These are phyloP conservation scores for Diplotaxis tenuifolia DNA, from an alignment of 345 rosid genomes.

Conservation along the genomic window DNA sequence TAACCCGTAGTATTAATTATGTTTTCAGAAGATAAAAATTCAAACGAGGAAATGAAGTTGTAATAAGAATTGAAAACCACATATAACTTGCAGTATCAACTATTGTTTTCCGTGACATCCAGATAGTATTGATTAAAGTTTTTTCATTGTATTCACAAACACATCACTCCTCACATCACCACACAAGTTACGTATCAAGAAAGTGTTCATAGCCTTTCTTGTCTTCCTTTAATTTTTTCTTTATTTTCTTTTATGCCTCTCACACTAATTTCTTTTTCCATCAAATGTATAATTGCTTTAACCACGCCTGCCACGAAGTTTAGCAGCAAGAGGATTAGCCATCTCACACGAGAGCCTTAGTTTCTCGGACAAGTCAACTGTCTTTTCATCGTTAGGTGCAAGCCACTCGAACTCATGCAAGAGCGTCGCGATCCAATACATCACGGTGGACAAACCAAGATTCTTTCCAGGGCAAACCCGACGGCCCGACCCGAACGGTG, in stretches of 20 bases:
- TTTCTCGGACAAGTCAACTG: slow-evolving; percentile 70
- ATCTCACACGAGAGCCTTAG: slow-evolving; percentile 75
- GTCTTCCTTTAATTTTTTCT: neutral
- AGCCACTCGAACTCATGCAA: slow-evolving; percentile 74
- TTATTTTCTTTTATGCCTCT: neutral
- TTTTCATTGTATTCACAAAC: slow-evolving; percentile 26
- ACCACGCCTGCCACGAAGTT: slow-evolving; percentile 42
- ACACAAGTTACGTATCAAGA: slow-evolving; percentile 24
- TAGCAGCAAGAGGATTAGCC: slow-evolving; percentile 65
- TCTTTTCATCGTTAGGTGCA: slow-evolving; percentile 34
- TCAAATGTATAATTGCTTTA: neutral
- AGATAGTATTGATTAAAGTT: slow-evolving; percentile 2
- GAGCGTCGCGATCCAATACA: slow-evolving; percentile 62
- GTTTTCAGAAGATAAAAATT: neutral
- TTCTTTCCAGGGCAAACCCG: slow-evolving; percentile 77
- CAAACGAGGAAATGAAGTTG: neutral
- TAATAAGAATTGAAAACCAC: neutral
- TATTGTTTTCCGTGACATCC: neutral
- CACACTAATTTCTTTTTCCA: neutral
- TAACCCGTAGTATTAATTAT: neutral
- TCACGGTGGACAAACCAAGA: slow-evolving; percentile 63
- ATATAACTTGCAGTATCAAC: neutral
- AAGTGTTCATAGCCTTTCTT: slow-evolving; percentile 9
- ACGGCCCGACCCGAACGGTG: slow-evolving; percentile 91
- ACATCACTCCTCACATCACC: slow-evolving; percentile 30